Percentiles rank a stretch among this genome's conserved stretches.
Evolutionary conservation across 495 filamentous ascomycete genomes (phyloP).

Genomic region (Penicillium antarcticum): DNA sequence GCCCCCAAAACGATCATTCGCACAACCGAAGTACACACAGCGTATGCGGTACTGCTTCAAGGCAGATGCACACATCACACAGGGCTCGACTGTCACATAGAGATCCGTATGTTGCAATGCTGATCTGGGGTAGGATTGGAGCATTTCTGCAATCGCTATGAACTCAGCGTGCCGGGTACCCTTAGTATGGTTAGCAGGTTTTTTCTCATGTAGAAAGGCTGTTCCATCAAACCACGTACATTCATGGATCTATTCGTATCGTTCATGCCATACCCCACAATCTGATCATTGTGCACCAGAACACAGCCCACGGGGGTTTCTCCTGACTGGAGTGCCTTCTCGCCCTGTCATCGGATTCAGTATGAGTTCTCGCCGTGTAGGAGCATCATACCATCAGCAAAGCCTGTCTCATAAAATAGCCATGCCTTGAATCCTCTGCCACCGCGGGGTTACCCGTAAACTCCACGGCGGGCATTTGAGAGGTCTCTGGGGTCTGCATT

Average conservation of each 20-base stretch:
- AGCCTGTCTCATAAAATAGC: conserved; percentile 67
- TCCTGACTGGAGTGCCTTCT: conserved; percentile 71
- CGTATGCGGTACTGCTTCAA: conserved; percentile 79
- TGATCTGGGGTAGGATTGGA: conserved; percentile 51
- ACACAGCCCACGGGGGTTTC: conserved; percentile 98
- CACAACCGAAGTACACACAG: conserved; percentile 88
- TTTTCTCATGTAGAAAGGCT: not conserved
- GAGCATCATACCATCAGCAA: conserved; percentile 56
- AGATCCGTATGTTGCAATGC: conserved; percentile 70
- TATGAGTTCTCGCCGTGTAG: not conserved
- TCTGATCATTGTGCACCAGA: conserved; percentile 66
- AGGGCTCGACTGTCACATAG: conserved; percentile 97
- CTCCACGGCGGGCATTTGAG: not conserved
- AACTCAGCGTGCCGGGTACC: conserved; percentile 95
- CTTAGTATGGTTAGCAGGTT: conserved; percentile 32
- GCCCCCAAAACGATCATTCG: conserved; percentile 94
- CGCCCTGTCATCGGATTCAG: conserved; percentile 51
- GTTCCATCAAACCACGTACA: conserved; percentile 35
- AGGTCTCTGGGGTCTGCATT: too few relatives aligned
- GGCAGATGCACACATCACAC: conserved; percentile 96
- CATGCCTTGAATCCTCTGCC: conserved; percentile 36
- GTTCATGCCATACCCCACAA: conserved; percentile 90
- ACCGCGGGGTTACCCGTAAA: not conserved
- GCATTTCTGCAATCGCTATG: conserved; percentile 68
- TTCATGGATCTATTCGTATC: conserved; percentile 87